A percentile compares a stretch with the other conserved stretches of the same genome.
phyloP scores from a whole-genome alignment of 139 green algal genomes.

The Chlorella sp. region DNA sequence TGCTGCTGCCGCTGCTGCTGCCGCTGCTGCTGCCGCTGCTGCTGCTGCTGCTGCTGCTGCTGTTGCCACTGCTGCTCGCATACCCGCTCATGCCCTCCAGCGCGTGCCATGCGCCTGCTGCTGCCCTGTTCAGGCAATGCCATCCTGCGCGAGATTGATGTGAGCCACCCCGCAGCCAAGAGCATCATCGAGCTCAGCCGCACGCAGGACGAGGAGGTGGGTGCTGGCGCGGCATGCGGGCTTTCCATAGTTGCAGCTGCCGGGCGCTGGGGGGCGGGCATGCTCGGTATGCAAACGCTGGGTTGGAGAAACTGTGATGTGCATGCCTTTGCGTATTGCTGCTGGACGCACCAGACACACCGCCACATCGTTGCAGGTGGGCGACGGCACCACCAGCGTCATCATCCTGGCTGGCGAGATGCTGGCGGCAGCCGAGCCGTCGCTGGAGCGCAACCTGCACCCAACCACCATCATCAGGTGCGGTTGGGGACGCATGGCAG shows the following conservation, averaged over 20 bases:
- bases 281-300: not conserved
- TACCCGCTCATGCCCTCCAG: too few relatives aligned
- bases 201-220: constrained; percentile 91
- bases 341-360: not conserved
- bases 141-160: constrained; percentile 98
- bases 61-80: too few relatives aligned
- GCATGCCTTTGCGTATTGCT: not conserved
- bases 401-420: constrained; percentile 99
- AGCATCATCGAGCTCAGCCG: constrained; percentile 98
- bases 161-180: constrained; percentile 97
- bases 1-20: too few relatives aligned
- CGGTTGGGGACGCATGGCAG: not conserved
- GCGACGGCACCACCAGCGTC: constrained; percentile 98
- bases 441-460: constrained; percentile 94
- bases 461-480: constrained; percentile 94
- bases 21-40: too few relatives aligned
- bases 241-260: not conserved
- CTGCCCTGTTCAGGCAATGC: constrained; percentile 86
- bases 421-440: constrained; percentile 91
- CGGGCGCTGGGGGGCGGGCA: not conserved
- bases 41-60: too few relatives aligned
- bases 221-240: not conserved
- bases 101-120: too few relatives aligned
- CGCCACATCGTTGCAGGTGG: constrained; percentile 61
- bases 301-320: not conserved